Evolutionary conservation across 805 yeast genomes (phyloP), one percentile per base, ranked within the genome.

Genomic region (Phaffomyces opuntiae): DNA sequence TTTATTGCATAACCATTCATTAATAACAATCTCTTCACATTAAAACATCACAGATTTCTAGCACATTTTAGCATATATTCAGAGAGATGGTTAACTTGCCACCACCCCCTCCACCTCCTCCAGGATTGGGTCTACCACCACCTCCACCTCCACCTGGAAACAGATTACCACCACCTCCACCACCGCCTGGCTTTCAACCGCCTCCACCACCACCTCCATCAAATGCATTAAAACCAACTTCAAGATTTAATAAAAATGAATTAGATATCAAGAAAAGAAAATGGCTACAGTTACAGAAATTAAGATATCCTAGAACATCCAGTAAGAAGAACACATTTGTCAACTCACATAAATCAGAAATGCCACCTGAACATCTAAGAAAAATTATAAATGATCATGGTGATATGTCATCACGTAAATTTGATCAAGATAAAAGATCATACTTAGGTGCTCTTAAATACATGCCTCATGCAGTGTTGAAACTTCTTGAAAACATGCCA

Each of bases 321-420:
- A 50, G 55, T 11, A 59, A 57, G 45, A 52, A 46, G 32, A 69
- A 77, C 33, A 73, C 82, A 13, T 66, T 68, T 38, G 78, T 80
- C 11, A 79, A 75, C 41, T 73, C 84, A 0, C 74, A 73, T 11
- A 86, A 86, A 57, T 74, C 80, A 1, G 89, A 87, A 52, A 83
- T 90, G 89, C 96, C 97, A 0, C 95, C 96, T 0, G 96, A 90
- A 57, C 97, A 90, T 65, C 66, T 91, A 24, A 73, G 99, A 38
- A 87, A 87, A 60, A 85, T 89, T 48, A 78, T 91, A 59, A 74
- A 75, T 42, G 87, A 81, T 49, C 96, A 88, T 56, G 89, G 89
- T 1, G 96, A 91, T 57, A 76, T 90, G 70, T 78, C 95, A 1
- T 78, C 90, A 2, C 77, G 78, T 52, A 80, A 81, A 51, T 85